phyloP scores from a whole-genome alignment of 805 yeast species.

The Candida fluviatilis region DNA sequence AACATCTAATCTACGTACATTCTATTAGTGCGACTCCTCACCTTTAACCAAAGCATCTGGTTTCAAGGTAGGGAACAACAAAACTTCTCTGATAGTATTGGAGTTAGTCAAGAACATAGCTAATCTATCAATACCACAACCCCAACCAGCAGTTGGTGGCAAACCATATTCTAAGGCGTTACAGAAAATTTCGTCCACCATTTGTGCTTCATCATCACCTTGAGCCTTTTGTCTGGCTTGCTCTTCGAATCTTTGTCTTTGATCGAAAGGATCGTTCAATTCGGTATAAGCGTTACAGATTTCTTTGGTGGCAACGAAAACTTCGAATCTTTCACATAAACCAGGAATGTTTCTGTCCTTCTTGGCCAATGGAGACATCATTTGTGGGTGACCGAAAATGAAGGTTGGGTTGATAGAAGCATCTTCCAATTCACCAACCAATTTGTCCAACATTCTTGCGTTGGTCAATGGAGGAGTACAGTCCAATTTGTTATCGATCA shows the following conservation, averaged over 20 bases:
- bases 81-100: constrained; percentile 94
- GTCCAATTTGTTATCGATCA: constrained; percentile 76
- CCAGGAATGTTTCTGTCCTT: constrained; percentile 91
- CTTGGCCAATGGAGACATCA: constrained; percentile 99
- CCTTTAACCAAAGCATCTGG: constrained; percentile 61
- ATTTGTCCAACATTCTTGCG: constrained; percentile 97
- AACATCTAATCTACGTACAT: too few species aligned
- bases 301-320: constrained; percentile 97
- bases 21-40: constrained; percentile 15
- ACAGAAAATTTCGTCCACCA: constrained; percentile 95
- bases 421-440: constrained; percentile 96
- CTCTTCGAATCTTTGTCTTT: constrained; percentile 95
- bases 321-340: constrained; percentile 96
- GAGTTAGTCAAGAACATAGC: constrained; percentile 98
- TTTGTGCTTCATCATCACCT: constrained; percentile 98
- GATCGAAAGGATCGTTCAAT: constrained; percentile 98
- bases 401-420: constrained; percentile 94
- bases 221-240: constrained; percentile 98
- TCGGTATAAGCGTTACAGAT: constrained; percentile 98
- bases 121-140: constrained; percentile 97
- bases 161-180: constrained; percentile 96
- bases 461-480: constrained; percentile 93
- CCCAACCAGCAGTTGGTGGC: constrained; percentile 99
- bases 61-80: constrained; percentile 97
- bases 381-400: constrained; percentile 97